Percentiles rank a stretch among this genome's conserved stretches.
phyloP scores from a whole-genome alignment of 805 yeast species.

The Sugiyamaella marilandica region DNA sequence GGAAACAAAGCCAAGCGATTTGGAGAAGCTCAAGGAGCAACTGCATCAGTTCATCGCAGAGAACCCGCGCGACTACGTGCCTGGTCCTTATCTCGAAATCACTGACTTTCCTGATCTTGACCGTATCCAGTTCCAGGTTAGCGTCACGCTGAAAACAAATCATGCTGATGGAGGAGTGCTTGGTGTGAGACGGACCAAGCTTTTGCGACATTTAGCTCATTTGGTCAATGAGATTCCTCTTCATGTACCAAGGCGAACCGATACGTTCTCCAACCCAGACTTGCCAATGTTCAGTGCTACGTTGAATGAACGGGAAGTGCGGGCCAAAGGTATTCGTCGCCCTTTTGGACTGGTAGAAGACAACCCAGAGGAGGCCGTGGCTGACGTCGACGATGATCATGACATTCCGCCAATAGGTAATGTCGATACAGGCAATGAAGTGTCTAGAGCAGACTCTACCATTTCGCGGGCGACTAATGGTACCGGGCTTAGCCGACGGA shows the following conservation, averaged over 20 bases:
- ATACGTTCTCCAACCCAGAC: constrained; percentile 31
- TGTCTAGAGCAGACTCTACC: constrained; percentile 4
- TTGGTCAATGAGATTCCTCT: constrained; percentile 34
- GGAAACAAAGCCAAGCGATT: constrained; percentile 34
- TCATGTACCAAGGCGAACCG: constrained; percentile 34
- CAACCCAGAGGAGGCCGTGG: not conserved
- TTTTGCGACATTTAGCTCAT: constrained; percentile 28
- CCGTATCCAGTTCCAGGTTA: constrained; percentile 27
- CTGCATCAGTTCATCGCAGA: constrained; percentile 29
- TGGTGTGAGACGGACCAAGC: constrained; percentile 29
- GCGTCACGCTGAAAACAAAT: constrained; percentile 30
- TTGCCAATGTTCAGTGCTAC: constrained; percentile 25
- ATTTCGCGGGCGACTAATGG: constrained; percentile 7
- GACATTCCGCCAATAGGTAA: not conserved
- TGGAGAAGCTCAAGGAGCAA: constrained; percentile 29
- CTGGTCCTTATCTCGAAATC: constrained; percentile 31
- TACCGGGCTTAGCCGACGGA: constrained; percentile 1
- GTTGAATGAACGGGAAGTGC: not conserved
- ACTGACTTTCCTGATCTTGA: constrained; percentile 34
- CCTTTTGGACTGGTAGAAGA: constrained; percentile 1
- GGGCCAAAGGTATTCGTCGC: not conserved
- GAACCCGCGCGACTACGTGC: constrained; percentile 34
- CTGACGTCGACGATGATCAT: constrained; percentile 5
- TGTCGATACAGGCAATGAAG: not conserved
- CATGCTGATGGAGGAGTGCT: constrained; percentile 30